These are phyloP conservation scores for Alternaria sp. DNA, from an alignment of 2,329 filamentous ascomycete genomes.

Conservation along the genomic window DNA sequence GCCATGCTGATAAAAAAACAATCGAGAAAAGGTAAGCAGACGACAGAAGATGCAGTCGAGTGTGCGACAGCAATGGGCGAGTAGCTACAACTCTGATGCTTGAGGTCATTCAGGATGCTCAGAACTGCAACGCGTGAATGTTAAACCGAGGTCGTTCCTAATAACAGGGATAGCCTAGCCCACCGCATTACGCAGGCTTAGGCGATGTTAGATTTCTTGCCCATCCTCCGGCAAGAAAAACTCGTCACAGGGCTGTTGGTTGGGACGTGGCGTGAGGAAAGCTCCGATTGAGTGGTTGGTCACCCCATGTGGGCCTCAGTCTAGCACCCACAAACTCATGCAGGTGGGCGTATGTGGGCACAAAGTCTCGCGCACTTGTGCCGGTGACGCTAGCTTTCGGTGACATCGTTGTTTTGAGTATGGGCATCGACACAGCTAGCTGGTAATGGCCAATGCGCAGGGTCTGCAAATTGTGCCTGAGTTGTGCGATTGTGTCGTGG, in stretches of 20 bases:
- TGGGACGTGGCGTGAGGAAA: conserved; percentile 19
- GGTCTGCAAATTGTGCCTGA: conserved; percentile 21
- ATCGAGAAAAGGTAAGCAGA: neutral
- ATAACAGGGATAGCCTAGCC: conserved; percentile 21
- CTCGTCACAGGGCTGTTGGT: conserved; percentile 12
- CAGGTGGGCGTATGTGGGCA: conserved; percentile 27
- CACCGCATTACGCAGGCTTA: conserved; percentile 37
- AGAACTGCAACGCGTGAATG: conserved; percentile 11
- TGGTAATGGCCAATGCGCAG: conserved; percentile 25
- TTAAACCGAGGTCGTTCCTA: conserved; percentile 41
- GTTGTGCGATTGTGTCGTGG: conserved; percentile 11
- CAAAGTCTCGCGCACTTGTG: conserved; percentile 11
- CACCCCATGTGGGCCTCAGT: conserved; percentile 38
- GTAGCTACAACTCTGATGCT: conserved; percentile 18
- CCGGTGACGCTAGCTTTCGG: conserved; percentile 28
- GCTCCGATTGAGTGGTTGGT: conserved; percentile 31
- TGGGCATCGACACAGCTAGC: conserved; percentile 16
- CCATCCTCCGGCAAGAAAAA: conserved; percentile 11
- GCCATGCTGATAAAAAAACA: conserved; percentile 27
- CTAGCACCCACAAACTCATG: conserved; percentile 25
- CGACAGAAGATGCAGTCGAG: conserved; percentile 13
- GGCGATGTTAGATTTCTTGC: conserved; percentile 27
- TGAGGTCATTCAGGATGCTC: conserved; percentile 17
- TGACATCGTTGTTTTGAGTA: conserved; percentile 30
- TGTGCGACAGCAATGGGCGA: neutral